Base-by-base conservation (phyloP, 163 green algal genomes). In the Smithsoniella earleae region DNA sequence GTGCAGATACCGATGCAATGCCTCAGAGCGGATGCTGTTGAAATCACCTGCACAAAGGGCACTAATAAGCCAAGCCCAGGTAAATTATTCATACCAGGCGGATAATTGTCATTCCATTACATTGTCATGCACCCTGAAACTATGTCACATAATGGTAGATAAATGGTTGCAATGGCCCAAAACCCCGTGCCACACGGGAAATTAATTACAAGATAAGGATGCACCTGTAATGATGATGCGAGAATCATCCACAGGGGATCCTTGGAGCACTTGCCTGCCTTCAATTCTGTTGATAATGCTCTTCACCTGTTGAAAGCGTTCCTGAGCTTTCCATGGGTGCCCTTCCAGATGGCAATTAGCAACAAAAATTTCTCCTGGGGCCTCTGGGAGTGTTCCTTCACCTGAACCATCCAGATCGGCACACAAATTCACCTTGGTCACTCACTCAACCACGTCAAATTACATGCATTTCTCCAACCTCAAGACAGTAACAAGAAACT, bases 291-390 rank as follows among this genome's bases (percentile, higher is more conserved):
- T 34, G 16, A 77, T 30, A 1, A 55, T 38, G 45, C 40, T 74
- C 28, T 46, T 62, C 30, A 55, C 30, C 76, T 79, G 75, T 27
- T 45, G 27, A 3, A 77, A 36, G 22, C 54, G 64, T 36, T 66
- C 74, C 18, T 66, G 46, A 20, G 63, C 54, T 38, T 76, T 76
- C 36, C 66, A 54, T n/a, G 75, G 75, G 65, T 44, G 36, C 25
- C 75, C 75, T 38, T 79, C 75, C 3, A 79, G 65, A 54, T 79
- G 75, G 25, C 46, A 73, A 37, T 79, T 79, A 2, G 65, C 75
- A 3, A 76, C 66, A 31, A 77, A 73, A 8, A 80, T 1, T 18
- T 45, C 46, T 66, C 46, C 44, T 31, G 28, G 27, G 25, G 36
- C 36, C 65, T n/a, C n/a, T n/a, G n/a, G n/a, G n/a, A n/a, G n/a